These are phyloP conservation scores for Blastocrithidia nonstop DNA, from an alignment of 208 protist species.

Conservation along the genomic window DNA sequence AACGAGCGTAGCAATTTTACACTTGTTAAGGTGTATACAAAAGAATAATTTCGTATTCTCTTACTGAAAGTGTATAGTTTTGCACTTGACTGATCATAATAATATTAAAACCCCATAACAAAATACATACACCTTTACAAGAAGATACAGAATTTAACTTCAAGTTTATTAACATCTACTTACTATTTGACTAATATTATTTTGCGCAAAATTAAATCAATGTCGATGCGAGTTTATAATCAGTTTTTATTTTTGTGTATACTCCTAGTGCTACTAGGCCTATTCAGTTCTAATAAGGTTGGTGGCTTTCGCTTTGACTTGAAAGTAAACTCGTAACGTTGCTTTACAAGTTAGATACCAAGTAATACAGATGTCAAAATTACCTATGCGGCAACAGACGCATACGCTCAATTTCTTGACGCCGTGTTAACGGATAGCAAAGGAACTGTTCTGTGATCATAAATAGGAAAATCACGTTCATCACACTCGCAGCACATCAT, in stretches of 20 bases:
- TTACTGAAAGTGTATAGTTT: too few relatives aligned
- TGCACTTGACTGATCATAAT: too few relatives aligned
- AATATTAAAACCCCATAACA: too few relatives aligned
- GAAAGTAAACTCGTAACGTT: constrained; percentile 25
- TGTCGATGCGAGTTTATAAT: too few relatives aligned
- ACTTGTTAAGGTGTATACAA: too few relatives aligned
- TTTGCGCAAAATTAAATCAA: too few relatives aligned
- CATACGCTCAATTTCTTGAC: constrained; percentile 57
- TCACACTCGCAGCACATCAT: constrained; percentile 14
- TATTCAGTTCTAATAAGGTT: not conserved
- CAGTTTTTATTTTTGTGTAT: not conserved
- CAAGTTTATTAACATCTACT: too few relatives aligned
- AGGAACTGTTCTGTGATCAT: not conserved
- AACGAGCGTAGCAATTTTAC: too few relatives aligned
- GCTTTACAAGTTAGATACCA: constrained; percentile 73
- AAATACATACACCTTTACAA: too few relatives aligned
- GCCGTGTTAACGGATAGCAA: constrained; percentile 8
- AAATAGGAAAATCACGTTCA: not conserved
- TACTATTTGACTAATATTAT: too few relatives aligned
- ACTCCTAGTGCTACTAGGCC: constrained; percentile 4
- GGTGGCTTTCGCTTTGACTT: constrained; percentile 41
- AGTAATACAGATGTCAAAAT: constrained; percentile 35
- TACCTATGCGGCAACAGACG: constrained; percentile 23
- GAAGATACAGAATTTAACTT: too few relatives aligned
- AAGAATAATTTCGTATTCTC: too few relatives aligned